Evolutionary conservation across 345 rosid genomes (phyloP).

Genomic region (Syzygium jambos): DNA sequence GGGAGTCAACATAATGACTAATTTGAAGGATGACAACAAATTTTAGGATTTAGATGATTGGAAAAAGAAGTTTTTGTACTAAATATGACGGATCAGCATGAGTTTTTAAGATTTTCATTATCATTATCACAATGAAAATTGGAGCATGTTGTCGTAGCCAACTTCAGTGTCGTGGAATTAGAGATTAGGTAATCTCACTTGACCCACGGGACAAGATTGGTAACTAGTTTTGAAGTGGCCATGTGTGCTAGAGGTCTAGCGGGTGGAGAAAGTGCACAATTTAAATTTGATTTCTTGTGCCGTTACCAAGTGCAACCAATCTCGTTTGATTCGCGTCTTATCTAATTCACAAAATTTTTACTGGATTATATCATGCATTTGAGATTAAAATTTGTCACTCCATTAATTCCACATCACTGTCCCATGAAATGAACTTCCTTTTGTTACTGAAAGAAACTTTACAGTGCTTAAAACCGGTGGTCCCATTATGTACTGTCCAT

Average conservation of each 20-base stretch:
- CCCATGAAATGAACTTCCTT: not conserved
- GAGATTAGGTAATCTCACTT: not conserved
- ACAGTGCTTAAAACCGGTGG: not conserved
- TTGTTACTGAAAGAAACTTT: not conserved
- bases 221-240: no score
- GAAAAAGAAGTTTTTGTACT: no score
- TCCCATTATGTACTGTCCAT: not conserved
- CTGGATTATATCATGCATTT: not conserved
- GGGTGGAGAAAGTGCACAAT: not conserved
- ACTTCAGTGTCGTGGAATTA: not conserved
- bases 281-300: not conserved
- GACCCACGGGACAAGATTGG: not conserved
- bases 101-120: not conserved
- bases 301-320: not conserved
- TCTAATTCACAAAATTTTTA: not conserved
- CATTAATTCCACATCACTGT: not conserved
- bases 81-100: not conserved
- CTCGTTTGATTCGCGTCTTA: not conserved
- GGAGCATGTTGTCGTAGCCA: not conserved
- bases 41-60: no score
- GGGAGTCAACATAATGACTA: not conserved
- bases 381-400: not conserved
- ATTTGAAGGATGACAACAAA: not conserved
- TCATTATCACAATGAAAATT: not conserved
- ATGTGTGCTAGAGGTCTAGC: not conserved